Conservation (phyloP, 306 rosid genomes). For the Medicago ruthenica region DNA sequence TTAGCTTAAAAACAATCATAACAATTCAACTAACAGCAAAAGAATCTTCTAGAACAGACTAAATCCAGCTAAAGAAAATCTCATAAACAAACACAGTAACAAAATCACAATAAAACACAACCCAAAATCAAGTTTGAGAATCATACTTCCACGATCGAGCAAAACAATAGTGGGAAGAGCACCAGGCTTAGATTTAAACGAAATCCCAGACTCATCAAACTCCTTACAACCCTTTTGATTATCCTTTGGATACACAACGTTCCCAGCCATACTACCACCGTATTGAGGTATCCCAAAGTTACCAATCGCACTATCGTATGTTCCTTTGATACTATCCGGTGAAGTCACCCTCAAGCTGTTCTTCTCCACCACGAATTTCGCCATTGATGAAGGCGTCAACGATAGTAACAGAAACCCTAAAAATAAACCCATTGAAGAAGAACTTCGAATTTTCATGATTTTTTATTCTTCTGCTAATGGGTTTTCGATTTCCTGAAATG, state of each 20-base stretch:
- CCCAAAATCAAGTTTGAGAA: not conserved
- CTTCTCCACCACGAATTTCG: constrained; percentile 94
- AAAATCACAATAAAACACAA: not conserved
- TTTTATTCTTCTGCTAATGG: constrained; percentile 27
- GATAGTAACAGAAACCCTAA: constrained; percentile 75
- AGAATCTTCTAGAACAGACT: not conserved
- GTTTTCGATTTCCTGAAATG: constrained; percentile 31
- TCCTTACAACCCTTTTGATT: constrained; percentile 87
- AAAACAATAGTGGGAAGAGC: constrained; percentile 89
- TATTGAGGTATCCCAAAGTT: constrained; percentile 99
- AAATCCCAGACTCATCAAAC: constrained; percentile 72
- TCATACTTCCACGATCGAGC: constrained; percentile 95
- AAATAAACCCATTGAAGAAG: constrained; percentile 51
- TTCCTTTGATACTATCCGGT: constrained; percentile 82
- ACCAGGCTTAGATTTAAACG: constrained; percentile 76
- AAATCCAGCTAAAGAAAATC: constrained; percentile 30
- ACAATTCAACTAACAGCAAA: constrained; percentile 15
- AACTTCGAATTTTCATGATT: constrained; percentile 66
- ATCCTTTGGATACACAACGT: constrained; percentile 80
- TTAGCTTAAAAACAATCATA: constrained; percentile 27
- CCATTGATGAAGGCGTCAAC: constrained; percentile 56
- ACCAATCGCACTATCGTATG: constrained; percentile 90
- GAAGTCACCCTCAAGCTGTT: constrained; percentile 93
- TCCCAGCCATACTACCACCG: constrained; percentile 98
- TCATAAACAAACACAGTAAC: constrained; percentile 17